phyloP scores from a whole-genome alignment of 805 yeast species.

The Priceomyces fermenticarens region DNA sequence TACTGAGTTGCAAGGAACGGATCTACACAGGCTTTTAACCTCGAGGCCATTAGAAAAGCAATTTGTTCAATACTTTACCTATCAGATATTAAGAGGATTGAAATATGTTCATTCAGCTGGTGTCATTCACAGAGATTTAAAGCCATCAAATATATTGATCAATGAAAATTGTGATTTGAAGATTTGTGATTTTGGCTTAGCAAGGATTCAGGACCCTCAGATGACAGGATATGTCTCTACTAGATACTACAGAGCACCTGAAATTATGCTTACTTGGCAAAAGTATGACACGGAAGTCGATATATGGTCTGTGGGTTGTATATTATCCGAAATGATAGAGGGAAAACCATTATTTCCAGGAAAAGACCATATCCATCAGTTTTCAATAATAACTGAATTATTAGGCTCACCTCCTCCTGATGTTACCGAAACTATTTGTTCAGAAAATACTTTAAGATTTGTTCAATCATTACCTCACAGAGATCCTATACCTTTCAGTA shows the following conservation, averaged over 20 bases:
- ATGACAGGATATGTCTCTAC: slow-evolving; percentile 99
- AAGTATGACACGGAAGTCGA: slow-evolving; percentile 96
- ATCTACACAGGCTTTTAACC: slow-evolving; percentile 84
- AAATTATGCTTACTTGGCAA: slow-evolving; percentile 98
- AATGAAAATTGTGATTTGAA: slow-evolving; percentile 90
- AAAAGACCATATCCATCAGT: slow-evolving; percentile 97
- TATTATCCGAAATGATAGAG: slow-evolving; percentile 95
- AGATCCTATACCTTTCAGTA: slow-evolving; percentile 85
- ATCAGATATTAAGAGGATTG: slow-evolving; percentile 87
- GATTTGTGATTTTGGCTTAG: slow-evolving; percentile 92
- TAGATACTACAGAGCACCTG: slow-evolving; percentile 95
- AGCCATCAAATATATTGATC: slow-evolving; percentile 79
- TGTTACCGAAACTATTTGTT: slow-evolving; percentile 92
- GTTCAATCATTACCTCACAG: slow-evolving; percentile 91
- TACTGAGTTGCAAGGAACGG: slow-evolving; percentile 96
- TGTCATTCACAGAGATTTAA: slow-evolving; percentile 84
- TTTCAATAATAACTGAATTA: slow-evolving; percentile 92
- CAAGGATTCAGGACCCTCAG: slow-evolving; percentile 96
- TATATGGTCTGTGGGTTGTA: slow-evolving; percentile 97
- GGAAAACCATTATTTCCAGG: slow-evolving; percentile 98
- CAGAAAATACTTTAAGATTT: slow-evolving; percentile 90
- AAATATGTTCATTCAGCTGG: slow-evolving; percentile 92
- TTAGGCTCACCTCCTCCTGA: slow-evolving; percentile 96
- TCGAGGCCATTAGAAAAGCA: slow-evolving; percentile 94
- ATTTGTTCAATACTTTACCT: slow-evolving; percentile 93